phyloP scores from a whole-genome alignment of 352 stramenopile species.

The Phytophthora idaei region DNA sequence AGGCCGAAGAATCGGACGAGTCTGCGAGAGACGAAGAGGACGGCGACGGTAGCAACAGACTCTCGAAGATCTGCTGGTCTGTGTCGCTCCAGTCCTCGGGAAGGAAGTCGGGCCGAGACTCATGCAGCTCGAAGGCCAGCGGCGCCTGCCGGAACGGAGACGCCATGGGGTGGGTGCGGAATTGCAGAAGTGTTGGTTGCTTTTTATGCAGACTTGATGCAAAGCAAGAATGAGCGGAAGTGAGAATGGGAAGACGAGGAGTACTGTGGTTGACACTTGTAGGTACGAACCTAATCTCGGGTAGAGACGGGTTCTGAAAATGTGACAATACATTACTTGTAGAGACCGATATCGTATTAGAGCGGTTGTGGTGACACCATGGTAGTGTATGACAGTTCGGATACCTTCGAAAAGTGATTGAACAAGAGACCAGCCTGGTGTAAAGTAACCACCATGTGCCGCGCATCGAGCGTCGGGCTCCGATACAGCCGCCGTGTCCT shows the following conservation, averaged over 20 bases:
- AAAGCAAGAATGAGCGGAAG: slow-evolving; percentile 4
- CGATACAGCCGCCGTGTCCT: slow-evolving; percentile 10
- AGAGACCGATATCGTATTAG: neutral
- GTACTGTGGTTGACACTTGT: neutral
- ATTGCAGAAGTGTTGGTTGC: slow-evolving; percentile 8
- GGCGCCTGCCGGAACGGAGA: slow-evolving; percentile 26
- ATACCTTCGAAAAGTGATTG: slow-evolving; percentile 8
- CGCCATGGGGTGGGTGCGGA: slow-evolving; percentile 19
- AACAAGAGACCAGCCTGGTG: slow-evolving; percentile 6
- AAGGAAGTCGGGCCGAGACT: slow-evolving; percentile 22
- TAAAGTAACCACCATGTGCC: slow-evolving; percentile 8
- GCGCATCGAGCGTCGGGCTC: neutral
- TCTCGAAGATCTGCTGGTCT: slow-evolving; percentile 58
- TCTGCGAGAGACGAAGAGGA: slow-evolving; percentile 25
- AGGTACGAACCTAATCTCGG: slow-evolving; percentile 10
- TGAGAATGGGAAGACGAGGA: slow-evolving; percentile 12
- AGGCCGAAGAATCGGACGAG: slow-evolving; percentile 22
- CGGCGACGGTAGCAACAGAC: slow-evolving; percentile 37
- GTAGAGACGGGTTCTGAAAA: neutral
- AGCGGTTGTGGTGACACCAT: neutral
- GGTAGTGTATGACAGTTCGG: neutral
- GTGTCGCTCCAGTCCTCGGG: slow-evolving; percentile 49
- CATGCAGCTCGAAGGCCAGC: slow-evolving; percentile 28
- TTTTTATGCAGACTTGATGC: slow-evolving; percentile 2
- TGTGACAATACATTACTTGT: neutral